phyloP scores from a whole-genome alignment of 148 eudicot species.

The Chenopodium formosanum region DNA sequence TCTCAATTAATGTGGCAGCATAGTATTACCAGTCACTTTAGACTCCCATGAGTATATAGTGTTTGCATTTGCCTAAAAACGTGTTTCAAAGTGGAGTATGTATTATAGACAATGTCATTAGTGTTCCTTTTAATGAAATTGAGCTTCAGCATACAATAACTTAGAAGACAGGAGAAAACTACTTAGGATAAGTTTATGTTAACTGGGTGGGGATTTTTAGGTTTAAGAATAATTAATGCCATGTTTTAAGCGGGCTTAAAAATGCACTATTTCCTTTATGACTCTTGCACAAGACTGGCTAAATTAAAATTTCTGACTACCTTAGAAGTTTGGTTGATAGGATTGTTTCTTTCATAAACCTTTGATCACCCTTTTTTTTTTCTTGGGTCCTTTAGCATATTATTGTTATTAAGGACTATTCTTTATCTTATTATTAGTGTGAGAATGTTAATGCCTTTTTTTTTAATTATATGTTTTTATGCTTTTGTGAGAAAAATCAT shows the following conservation, averaged over 20 bases:
- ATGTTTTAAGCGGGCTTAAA: background rate
- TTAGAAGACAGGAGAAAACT: background rate
- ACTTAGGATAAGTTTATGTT: background rate
- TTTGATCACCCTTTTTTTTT: background rate
- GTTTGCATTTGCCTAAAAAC: background rate
- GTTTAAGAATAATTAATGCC: background rate
- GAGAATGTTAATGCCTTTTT: no score
- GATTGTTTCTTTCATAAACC: no score
- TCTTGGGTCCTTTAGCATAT: background rate
- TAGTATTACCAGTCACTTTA: background rate
- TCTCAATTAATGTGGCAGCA: background rate
- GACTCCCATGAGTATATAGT: background rate
- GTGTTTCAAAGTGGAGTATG: background rate
- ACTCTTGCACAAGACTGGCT: background rate
- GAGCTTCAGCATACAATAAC: background rate
- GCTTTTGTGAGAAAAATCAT: no score
- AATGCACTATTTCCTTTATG: background rate
- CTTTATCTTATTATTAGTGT: no score
- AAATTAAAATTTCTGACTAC: no score
- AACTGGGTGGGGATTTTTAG: background rate
- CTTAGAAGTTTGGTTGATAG: no score
- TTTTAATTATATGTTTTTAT: no score
- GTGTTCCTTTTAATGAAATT: background rate
- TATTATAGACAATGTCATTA: background rate
- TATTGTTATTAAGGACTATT: background rate